These are phyloP conservation scores for Ormosia emarginata DNA, from an alignment of 306 rosid species.

Conservation along the genomic window DNA sequence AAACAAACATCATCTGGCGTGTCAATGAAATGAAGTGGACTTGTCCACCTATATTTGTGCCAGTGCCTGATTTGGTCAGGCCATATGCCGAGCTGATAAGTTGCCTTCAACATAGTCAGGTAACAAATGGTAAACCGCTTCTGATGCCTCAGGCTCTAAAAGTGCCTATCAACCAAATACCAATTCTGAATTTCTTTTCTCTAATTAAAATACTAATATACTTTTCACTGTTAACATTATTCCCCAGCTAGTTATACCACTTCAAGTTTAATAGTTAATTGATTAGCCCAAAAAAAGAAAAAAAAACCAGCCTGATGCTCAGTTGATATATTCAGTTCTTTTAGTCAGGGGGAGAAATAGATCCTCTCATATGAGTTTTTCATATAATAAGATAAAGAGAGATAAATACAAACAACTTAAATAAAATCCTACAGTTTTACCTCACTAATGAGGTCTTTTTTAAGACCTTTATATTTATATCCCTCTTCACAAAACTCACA, in stretches of 20 bases:
- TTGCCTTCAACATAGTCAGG: constrained; percentile 59
- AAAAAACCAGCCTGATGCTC: background rate
- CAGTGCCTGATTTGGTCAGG: constrained; percentile 78
- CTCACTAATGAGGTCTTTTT: too few relatives aligned
- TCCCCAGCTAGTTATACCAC: background rate
- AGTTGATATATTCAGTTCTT: background rate
- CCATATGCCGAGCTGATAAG: constrained; percentile 72
- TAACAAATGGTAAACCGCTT: constrained; percentile 52
- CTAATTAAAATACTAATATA: background rate
- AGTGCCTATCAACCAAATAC: constrained; percentile 43
- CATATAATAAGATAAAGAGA: too few relatives aligned
- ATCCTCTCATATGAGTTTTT: too few relatives aligned
- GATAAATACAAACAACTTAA: too few relatives aligned
- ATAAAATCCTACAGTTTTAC: too few relatives aligned
- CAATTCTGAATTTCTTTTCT: background rate
- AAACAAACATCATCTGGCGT: constrained; percentile 71
- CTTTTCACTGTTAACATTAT: background rate
- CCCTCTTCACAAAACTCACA: too few relatives aligned
- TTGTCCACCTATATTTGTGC: constrained; percentile 69
- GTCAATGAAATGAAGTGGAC: constrained; percentile 83
- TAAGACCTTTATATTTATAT: too few relatives aligned
- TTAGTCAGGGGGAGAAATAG: background rate
- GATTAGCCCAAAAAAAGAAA: background rate
- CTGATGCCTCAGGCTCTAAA: constrained; percentile 52
- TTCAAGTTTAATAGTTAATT: background rate